These are phyloP conservation scores for grape (Vitis vinifera) DNA, from an alignment of 164 flowering plant species.

Conservation along the genomic window DNA sequence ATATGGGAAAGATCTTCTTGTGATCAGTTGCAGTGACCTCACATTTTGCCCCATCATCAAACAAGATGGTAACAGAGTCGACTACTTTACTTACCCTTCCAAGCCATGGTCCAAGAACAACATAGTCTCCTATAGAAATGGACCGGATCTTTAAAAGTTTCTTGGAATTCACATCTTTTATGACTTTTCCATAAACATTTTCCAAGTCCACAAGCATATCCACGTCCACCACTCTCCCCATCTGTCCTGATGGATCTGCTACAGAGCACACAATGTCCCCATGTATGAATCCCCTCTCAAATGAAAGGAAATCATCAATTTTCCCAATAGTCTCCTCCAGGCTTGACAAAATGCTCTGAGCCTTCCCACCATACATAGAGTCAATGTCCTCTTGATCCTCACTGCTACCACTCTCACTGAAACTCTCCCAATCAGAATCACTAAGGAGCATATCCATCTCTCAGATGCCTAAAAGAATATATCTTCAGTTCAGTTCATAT, in stretches of 20 bases:
- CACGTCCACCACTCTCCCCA: slow-evolving; percentile 69
- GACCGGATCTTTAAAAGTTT: slow-evolving; percentile 58
- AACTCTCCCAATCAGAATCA: slow-evolving; percentile 70
- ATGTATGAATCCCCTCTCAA: slow-evolving; percentile 64
- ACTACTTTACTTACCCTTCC: slow-evolving; percentile 72
- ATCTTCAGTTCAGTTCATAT: background rate
- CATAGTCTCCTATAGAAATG: slow-evolving; percentile 70
- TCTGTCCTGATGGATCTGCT: slow-evolving; percentile 72
- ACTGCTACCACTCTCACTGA: slow-evolving; percentile 67
- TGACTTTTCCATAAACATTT: slow-evolving; percentile 43
- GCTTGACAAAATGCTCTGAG: slow-evolving; percentile 71
- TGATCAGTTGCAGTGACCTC: slow-evolving; percentile 46
- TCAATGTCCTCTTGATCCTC: slow-evolving; percentile 72
- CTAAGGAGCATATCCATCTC: slow-evolving; percentile 53
- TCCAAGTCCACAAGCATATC: slow-evolving; percentile 75
- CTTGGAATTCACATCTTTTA: slow-evolving; percentile 56
- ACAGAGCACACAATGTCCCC: slow-evolving; percentile 75
- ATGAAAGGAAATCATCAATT: slow-evolving; percentile 87
- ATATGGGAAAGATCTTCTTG: slow-evolving; percentile 50
- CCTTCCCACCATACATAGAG: slow-evolving; percentile 62
- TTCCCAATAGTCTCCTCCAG: slow-evolving; percentile 80
- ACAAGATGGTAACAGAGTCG: slow-evolving; percentile 58
- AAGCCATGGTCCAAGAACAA: slow-evolving; percentile 79
- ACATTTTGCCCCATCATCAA: slow-evolving; percentile 84
- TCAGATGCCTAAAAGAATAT: slow-evolving; percentile 17